Percentiles rank a stretch among this genome's conserved stretches.
Conservation (phyloP, 768 basidiomycete genomes). For the Lentinula detonsa region DNA sequence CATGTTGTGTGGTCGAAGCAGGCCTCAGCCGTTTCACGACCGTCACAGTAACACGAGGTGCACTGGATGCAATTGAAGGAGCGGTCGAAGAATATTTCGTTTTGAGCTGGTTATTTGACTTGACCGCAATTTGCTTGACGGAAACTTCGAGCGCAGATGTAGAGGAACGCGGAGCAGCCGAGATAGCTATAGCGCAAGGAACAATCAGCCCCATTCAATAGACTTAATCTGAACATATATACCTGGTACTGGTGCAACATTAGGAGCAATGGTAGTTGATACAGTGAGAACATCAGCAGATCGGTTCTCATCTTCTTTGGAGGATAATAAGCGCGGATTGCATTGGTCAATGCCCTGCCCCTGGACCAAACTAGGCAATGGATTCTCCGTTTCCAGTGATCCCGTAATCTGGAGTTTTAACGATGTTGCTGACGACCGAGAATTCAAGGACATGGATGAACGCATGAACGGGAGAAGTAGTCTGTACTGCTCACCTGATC, state of each 20-base stretch:
- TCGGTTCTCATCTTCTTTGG: not conserved
- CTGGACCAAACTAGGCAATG: too few species aligned
- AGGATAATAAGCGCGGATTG: not conserved
- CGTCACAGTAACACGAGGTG: not conserved
- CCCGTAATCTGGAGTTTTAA: not conserved
- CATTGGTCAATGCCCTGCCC: not conserved
- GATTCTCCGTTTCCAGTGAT: not conserved
- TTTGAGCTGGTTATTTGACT: not conserved
- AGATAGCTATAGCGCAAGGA: not conserved
- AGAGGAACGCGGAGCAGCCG: not conserved
- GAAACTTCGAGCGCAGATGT: not conserved
- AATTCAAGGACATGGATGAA: not conserved
- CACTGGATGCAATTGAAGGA: not conserved
- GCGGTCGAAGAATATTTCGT: not conserved
- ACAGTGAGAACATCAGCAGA: not conserved
- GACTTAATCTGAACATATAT: not conserved
- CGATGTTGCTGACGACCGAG: not conserved
- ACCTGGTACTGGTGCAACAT: not conserved
- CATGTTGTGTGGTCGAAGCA: not conserved
- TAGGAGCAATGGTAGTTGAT: not conserved
- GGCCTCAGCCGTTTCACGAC: not conserved
- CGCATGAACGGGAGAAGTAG: not conserved
- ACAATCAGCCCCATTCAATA: not conserved
- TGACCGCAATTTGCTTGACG: not conserved
- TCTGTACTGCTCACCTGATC: not conserved